Conservation (phyloP, 1,284 basidiomycete species). For the Cystobasidium sp. region DNA sequence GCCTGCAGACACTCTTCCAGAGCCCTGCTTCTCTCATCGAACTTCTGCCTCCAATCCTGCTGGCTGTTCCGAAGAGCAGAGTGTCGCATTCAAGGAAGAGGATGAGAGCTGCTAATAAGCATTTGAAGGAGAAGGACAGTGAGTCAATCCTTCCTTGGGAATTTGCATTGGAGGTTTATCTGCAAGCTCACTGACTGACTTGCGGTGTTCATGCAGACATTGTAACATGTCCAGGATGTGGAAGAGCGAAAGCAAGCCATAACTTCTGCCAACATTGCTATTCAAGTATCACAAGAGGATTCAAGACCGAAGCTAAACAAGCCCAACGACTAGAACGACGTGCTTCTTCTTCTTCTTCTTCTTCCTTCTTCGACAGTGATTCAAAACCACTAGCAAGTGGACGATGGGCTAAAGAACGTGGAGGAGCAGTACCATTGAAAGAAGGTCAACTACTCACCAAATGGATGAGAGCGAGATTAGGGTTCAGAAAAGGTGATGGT, state of each 20-base stretch:
- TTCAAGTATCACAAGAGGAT: conserved; percentile 71
- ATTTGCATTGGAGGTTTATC: too few species aligned
- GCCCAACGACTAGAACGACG: neutral
- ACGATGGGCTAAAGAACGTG: conserved; percentile 24
- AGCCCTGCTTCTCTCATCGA: conserved; percentile 57
- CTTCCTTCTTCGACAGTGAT: neutral
- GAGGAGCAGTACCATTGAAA: conserved; percentile 24
- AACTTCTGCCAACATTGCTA: conserved; percentile 87
- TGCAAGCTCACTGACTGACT: neutral
- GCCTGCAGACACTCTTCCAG: conserved; percentile 38
- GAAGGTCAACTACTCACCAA: conserved; percentile 36
- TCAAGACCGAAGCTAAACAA: conserved; percentile 39
- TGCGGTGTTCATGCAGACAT: conserved; percentile 67
- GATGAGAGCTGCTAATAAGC: conserved; percentile 95
- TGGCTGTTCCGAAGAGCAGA: conserved; percentile 95
- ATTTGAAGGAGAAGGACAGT: conserved; percentile 92
- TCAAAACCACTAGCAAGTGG: conserved; percentile 14
- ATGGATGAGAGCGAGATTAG: conserved; percentile 40
- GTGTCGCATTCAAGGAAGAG: conserved; percentile 88
- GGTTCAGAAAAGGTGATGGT: conserved; percentile 19
- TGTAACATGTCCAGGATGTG: conserved; percentile 89
- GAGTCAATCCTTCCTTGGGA: conserved; percentile 55
- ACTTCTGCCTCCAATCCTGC: conserved; percentile 82
- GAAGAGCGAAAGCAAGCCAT: conserved; percentile 82
- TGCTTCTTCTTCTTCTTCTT: conserved; percentile 7